Percentiles rank a stretch among this genome's conserved stretches.
Conservation (phyloP, 108 stramenopile genomes). For the Cyclotella cryptica region DNA sequence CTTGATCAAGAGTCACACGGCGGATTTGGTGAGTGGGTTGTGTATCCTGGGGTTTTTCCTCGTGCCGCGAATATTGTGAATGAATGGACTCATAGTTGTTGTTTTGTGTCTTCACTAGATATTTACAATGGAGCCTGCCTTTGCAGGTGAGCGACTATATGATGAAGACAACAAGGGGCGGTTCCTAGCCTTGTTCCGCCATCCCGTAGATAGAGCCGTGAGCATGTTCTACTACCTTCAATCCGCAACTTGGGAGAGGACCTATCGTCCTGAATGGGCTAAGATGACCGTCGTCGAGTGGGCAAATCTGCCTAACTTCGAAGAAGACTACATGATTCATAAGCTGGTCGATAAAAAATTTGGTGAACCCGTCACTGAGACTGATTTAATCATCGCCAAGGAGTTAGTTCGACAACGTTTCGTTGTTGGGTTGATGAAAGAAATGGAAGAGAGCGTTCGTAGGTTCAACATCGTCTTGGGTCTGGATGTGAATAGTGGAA, state of each 20-base stretch:
- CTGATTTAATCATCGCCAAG: constrained; percentile 51
- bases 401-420: constrained; percentile 51
- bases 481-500: constrained; percentile 21
- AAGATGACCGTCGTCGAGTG: constrained; percentile 54
- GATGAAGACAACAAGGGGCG: constrained; percentile 48
- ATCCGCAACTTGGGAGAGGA: constrained; percentile 51
- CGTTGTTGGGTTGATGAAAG: constrained; percentile 54
- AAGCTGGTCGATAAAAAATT: constrained; percentile 32
- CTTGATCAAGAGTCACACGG: constrained; percentile 32
- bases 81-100: not conserved
- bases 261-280: constrained; percentile 43
- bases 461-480: constrained; percentile 50
- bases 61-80: not conserved
- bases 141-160: constrained; percentile 47
- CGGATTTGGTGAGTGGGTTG: constrained; percentile 36
- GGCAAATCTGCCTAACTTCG: constrained; percentile 34
- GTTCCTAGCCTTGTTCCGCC: constrained; percentile 46
- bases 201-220: constrained; percentile 54
- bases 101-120: constrained; percentile 2
- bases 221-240: constrained; percentile 54
- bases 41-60: not conserved
- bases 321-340: constrained; percentile 39
- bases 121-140: constrained; percentile 48
- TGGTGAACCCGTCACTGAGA: constrained; percentile 21
- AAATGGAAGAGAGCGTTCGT: constrained; percentile 46